Evolutionary conservation across 1,139 yeast genomes (phyloP), one percentile per base, ranked within the genome.

Genomic region (Pneumocystis sp.): DNA sequence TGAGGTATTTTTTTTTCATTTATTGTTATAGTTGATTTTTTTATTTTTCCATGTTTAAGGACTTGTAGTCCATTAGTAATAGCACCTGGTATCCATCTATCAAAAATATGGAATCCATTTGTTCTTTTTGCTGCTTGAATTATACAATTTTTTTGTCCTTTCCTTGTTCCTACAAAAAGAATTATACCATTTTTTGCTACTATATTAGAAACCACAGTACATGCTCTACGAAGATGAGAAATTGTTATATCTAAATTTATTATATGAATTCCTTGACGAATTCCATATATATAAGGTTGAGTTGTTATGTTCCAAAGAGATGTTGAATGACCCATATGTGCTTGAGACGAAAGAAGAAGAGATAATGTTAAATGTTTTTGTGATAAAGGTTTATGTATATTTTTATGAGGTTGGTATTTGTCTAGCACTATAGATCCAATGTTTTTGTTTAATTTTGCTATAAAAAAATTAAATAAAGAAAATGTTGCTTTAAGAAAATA

Each of bases 1-100:
- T 29, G 66, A 19, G 17, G 62, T 65, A 29, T 21, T 40, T 40
- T 59, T 65, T 60, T 64, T 61, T 4, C 61, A 57, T 19, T 44
- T 60, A 76, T 50, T 60, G 76, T 50, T 25, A 31, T 42, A 6
- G 68, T 76, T 77, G 69, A 90, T 81, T 62, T 80, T 81, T 3
- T 95, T 84, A 63, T 85, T 62, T 76, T 74, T 71, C 85, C 88
- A 31, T 79, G 82, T 77, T 78, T 77, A 17, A 93, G 83, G 57
- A 89, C 86, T 74, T 85, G 88, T 56, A 85, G 79, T 66, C 89
- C 85, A 76, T 93, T 93, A 63, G 97, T 90, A 70, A 93, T 81
- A 35, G 96, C 87, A 70, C 98, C 98, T 1, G 97, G 96, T 66
- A 89, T 84, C 98, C 98, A 93, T 74, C 93, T 84, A 65, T 84